Evolutionary conservation across 352 stramenopile genomes (phyloP), one percentile per base, ranked within the genome.

Genomic region (Pilasporangium apinafurcum): DNA sequence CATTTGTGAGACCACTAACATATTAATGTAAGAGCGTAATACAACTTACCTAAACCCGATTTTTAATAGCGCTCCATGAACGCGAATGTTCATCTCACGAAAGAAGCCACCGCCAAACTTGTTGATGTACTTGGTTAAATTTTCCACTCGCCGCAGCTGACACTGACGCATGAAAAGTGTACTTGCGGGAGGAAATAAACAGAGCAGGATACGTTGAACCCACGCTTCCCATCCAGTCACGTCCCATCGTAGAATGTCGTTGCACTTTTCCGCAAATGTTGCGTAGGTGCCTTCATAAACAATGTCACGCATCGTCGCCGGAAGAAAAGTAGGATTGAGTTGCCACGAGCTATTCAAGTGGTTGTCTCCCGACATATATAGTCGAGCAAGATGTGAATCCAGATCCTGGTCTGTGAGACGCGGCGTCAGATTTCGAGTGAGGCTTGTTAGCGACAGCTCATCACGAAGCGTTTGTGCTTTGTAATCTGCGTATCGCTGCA

Each of bases 321-420:
- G 76, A 4, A 92, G 46, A 21, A 78, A 84, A 12, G 69, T 78
- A 13, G 76, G 63, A 28, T 86, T 65, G 2, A 93, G 43, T 8
- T 56, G 46, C 82, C 82, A 93, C 10, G 71, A 59, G 37, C 61
- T 80, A 32, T 80, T 65, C 2, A 86, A 39, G 31, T 85, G 63
- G 29, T 93, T 93, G 33, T 82, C 66, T 20, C 82, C 82, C 8
- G 59, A 48, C 30, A 93, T 72, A 56, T 90, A 90, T 26, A 93
- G 44, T 2, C 82, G 71, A 25, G 77, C 67, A 29, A 90, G 51
- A 36, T 92, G 82, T n/a, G 64, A 53, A 17, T 55, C 64, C 2
- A 93, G 58, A 44, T 93, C 79, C 43, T 90, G 82, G 37, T 92
- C 77, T 0, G 67, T 93, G 16, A 93, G 57, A 8, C 78, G 64